Evolutionary conservation across 257 asterid species (phyloP).

Genomic region (Rauvolfia tetraphylla): DNA sequence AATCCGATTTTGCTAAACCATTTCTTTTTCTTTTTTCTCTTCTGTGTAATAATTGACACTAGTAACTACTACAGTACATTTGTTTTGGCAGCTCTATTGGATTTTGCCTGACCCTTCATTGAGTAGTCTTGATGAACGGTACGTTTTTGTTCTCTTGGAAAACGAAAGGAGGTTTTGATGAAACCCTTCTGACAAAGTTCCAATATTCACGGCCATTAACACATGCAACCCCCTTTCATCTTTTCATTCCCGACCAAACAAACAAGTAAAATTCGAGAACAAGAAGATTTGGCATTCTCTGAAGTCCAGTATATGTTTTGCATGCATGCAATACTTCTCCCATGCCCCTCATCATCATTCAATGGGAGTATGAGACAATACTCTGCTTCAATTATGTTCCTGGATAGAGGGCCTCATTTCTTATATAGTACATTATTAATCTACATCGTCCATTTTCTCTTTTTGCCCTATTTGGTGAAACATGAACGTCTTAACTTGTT

Average conservation of each 20-base stretch:
- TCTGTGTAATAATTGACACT: neutral
- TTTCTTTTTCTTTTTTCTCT: neutral
- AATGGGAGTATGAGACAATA: neutral
- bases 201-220: slow-evolving; percentile 10
- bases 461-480: too few species aligned
- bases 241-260: slow-evolving; percentile 13
- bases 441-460: too few species aligned
- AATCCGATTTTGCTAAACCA: too few species aligned
- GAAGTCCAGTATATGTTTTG: too few species aligned
- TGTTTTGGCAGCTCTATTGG: slow-evolving; percentile 1
- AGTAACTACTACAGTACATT: too few species aligned
- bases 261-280: neutral
- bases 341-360: neutral
- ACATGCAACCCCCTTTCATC: slow-evolving; percentile 7
- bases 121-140: neutral
- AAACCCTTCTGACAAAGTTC: slow-evolving; percentile 3
- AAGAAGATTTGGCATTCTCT: neutral
- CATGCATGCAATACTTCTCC: neutral
- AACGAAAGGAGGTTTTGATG: neutral
- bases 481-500: too few species aligned
- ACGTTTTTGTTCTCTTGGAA: neutral
- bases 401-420: neutral
- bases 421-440: neutral
- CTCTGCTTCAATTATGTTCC: neutral
- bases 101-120: too few species aligned